Evolutionary conservation across 108 stramenopile species (phyloP), one percentile per base, ranked within the genome.

Genomic region (Cyclotella distinguenda): DNA sequence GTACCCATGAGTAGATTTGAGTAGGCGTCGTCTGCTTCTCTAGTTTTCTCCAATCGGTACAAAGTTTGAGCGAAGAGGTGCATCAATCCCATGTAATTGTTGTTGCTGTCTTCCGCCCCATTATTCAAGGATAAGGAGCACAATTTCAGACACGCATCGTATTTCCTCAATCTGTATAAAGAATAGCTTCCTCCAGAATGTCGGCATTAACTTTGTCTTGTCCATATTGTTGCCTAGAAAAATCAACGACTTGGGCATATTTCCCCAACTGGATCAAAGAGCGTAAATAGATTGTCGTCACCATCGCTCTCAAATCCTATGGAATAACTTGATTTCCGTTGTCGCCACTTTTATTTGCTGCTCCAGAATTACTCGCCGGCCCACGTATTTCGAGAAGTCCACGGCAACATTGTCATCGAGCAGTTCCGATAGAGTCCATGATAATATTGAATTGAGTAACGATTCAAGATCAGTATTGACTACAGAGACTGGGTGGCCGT

Each of bases 41-140:
- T 21, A 11, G 73, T 75, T 55, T 64, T 47, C 19, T 69, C 74
- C 27, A 80, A 42, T 43, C 79, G 60, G 49, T 80, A 80, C 27
- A 75, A 46, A 2, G 74, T 38, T 52, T 80, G 79, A 19, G 71
- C 79, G 32, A 65, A 64, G 18, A 76, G 59, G 45, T 80, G 73
- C 57, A 70, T 47, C 18, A 80, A 25, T 51, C 74, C 73, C 45
- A 38, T 63, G 46, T 32, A 30, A 45, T 30, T 26, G 21, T 30
- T 25, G 13, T 9, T 44, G 9, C 11, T 53, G 25, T 16, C 40
- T 26, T 10, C 15, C 3, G 15, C 53, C 8, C 15, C 34, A 21
- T 18, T 16, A 25, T 28, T 36, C 11, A 47, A 5, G 25, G 32
- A 27, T 13, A 23, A 13, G n/a, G 19, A n/a, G 59, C 74, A 75